Percentiles rank a stretch among this genome's conserved stretches.
These are phyloP conservation scores for Colletotrichum navitas DNA, from an alignment of 2,329 filamentous ascomycete genomes.

Conservation along the genomic window DNA sequence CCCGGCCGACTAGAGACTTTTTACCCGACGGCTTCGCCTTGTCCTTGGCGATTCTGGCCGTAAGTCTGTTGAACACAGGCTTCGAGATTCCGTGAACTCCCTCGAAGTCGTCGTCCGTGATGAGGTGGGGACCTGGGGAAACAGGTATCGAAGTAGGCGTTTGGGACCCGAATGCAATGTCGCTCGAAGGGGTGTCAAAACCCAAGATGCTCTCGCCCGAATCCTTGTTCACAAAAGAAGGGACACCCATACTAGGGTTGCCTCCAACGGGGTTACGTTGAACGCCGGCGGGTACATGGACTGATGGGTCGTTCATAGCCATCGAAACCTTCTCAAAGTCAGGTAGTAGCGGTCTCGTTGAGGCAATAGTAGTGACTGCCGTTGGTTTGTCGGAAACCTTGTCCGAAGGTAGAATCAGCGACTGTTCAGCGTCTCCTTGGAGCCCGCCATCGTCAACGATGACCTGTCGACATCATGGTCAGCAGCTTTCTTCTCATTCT, in stretches of 20 bases:
- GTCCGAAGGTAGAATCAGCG: slow-evolving; percentile 43
- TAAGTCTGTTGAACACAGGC: slow-evolving; percentile 29
- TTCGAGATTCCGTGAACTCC: slow-evolving; percentile 26
- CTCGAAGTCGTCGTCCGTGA: background rate
- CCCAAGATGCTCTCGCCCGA: background rate
- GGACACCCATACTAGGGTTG: background rate
- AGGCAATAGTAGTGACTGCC: background rate
- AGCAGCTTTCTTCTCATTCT: slow-evolving; percentile 1
- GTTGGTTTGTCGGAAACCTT: no score
- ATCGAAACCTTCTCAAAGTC: background rate
- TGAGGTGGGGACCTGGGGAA: background rate
- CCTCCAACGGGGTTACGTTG: background rate
- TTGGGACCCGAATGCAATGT: background rate
- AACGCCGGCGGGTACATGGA: slow-evolving; percentile 5
- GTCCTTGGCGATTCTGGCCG: slow-evolving; percentile 6
- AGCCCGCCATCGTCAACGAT: slow-evolving; percentile 37
- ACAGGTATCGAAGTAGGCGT: background rate
- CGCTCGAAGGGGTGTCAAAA: background rate
- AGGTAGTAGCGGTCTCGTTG: background rate
- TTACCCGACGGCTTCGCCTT: background rate
- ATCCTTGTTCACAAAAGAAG: background rate
- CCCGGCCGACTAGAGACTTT: background rate
- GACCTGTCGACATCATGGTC: slow-evolving; percentile 17
- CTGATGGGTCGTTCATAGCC: background rate
- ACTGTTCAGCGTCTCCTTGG: slow-evolving; percentile 39